Base-by-base conservation (phyloP, 768 basidiomycete species). In the Ramaria sp. region DNA sequence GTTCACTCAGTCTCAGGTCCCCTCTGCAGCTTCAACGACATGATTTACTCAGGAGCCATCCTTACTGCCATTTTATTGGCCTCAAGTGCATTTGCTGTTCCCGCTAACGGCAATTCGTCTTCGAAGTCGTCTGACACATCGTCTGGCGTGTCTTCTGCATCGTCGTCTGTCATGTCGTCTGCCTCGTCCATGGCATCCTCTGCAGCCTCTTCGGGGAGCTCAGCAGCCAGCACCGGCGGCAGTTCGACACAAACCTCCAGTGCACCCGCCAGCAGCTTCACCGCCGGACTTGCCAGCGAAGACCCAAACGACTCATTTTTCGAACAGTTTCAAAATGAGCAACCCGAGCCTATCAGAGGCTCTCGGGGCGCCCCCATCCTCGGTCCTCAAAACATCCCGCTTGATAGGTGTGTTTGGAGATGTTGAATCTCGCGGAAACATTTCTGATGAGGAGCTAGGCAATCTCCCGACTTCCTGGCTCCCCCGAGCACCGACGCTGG, bases 401-500 rank as follows among this genome's bases (percentile, higher is more conserved):
- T 84, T n/a, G 74, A 81, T 51, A 52, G 75, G 27, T 57, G 13
- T 1, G 47, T 49, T 46, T 17, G 51, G 22, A 54, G 4, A 15
- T 20, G 34, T 47, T 20, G 19, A 54, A 10, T 19, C 9, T n/a
- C n/a, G n/a, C n/a, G 11, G n/a, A 53, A 51, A 19, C 11, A 13
- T 13, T 15, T 12, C 47, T 53, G 27, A 46, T 19, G 22, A 22
- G 12, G 10, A 9, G 22, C 12, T 15, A 53, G 58, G 41, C 71
- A 86, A 65, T 82, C 84, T 52, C 71, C 81, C 9, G 79, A 86
- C 51, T 53, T 72, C 4, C 61, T 86, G 0, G 79, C 80, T 10
- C 81, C 82, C 45, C 85, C 85, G 3, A 75, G 73, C 6, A 84
- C 86, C 0, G 85, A 87, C 62, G 63, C 70, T 22, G 84, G 84